phyloP scores from a whole-genome alignment of 306 rosid species.

The Cicer yamashitae region DNA sequence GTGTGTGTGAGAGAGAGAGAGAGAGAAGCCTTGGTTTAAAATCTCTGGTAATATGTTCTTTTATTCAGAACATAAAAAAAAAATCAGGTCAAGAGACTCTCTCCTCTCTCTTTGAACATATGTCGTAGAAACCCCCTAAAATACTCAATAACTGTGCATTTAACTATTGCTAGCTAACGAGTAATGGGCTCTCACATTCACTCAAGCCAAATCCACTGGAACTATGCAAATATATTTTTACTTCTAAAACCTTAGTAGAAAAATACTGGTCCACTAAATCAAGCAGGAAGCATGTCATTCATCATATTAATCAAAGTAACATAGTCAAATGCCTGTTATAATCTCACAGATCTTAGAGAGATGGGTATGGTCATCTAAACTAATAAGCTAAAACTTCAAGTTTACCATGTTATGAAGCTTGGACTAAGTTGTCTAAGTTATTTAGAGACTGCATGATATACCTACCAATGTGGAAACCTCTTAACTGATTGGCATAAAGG shows the following conservation, averaged over 20 bases:
- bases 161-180: neutral
- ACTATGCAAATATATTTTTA: neutral
- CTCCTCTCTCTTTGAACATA: neutral
- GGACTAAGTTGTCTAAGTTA: slow-evolving; percentile 7
- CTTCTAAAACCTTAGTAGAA: slow-evolving; percentile 6
- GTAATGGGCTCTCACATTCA: neutral
- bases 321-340: slow-evolving; percentile 1
- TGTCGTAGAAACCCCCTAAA: neutral
- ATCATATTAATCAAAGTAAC: neutral
- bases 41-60: slow-evolving; percentile 1
- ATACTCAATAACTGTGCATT: slow-evolving; percentile 16
- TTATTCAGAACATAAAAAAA: neutral
- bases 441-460: neutral
- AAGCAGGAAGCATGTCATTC: slow-evolving; percentile 6
- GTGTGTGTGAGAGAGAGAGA: neutral
- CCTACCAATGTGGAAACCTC: neutral
- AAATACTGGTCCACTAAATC: neutral
- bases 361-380: neutral
- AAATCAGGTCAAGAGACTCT: neutral
- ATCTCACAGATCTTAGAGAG: slow-evolving; percentile 12
- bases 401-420: neutral
- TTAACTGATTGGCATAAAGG: slow-evolving; percentile 14
- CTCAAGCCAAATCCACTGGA: slow-evolving; percentile 24
- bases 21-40: neutral
- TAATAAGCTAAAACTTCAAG: neutral